Percentiles rank a stretch among this genome's conserved stretches.
Conservation (phyloP, 139 green algal genomes). For the Tetradesmus obliquus region DNA sequence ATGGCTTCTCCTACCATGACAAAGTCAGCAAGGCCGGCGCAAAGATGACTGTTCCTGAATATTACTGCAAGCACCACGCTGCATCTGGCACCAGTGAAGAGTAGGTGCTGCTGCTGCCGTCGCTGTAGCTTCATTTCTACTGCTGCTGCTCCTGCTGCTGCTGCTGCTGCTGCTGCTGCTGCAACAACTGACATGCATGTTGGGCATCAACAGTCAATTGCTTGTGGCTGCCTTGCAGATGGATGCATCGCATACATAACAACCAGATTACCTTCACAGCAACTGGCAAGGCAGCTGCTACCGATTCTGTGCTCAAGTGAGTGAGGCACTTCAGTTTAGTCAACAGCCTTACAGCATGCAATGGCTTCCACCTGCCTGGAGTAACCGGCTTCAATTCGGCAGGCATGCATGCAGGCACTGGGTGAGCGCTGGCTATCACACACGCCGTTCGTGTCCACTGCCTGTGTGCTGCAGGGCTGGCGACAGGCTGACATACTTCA, state of each 20-base stretch:
- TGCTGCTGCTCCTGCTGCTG: neutral
- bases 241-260: constrained; percentile 3
- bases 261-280: neutral
- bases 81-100: neutral
- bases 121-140: neutral
- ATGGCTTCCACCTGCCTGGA: no score
- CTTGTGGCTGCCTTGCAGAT: neutral
- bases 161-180: neutral
- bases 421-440: no score
- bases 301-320: neutral
- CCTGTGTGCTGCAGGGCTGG: constrained; percentile 29
- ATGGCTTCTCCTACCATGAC: constrained; percentile 8
- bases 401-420: no score
- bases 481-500: constrained; percentile 36
- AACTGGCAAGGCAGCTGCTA: neutral
- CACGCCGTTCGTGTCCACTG: no score
- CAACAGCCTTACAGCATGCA: no score
- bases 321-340: neutral
- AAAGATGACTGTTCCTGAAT: neutral
- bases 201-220: neutral
- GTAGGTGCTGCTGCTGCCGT: neutral
- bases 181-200: neutral
- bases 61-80: neutral
- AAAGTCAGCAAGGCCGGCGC: neutral
- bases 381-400: no score